phyloP scores from a whole-genome alignment of 495 filamentous ascomycete species.

The Podospora pseudocomata region DNA sequence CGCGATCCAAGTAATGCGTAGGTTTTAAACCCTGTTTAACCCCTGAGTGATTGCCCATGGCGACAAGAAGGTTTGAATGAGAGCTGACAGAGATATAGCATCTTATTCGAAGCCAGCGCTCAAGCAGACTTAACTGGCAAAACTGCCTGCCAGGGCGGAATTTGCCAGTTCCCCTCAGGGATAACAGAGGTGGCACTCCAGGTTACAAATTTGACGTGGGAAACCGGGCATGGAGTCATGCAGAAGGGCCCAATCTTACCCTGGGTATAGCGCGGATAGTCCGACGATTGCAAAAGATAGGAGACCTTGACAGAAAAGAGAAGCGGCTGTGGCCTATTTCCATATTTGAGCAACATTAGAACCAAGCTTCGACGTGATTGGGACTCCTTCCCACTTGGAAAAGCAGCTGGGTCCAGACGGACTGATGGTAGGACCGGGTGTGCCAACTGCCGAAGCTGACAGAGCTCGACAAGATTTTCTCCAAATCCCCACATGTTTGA shows the following conservation, averaged over 20 bases:
- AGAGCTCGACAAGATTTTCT: too few relatives aligned
- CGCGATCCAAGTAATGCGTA: constrained; percentile 28
- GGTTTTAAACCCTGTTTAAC: constrained; percentile 2
- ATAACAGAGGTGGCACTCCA: constrained; percentile 4
- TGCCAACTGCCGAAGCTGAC: background rate
- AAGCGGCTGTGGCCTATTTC: too few relatives aligned
- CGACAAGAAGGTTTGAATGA: background rate
- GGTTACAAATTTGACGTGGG: constrained; percentile 8
- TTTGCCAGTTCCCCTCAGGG: background rate
- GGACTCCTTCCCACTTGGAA: too few relatives aligned
- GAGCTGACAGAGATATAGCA: background rate
- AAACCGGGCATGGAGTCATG: constrained; percentile 7
- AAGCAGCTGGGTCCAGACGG: too few relatives aligned
- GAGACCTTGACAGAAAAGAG: too few relatives aligned
- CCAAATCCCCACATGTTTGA: background rate
- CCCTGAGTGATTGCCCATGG: background rate
- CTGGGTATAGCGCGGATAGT: background rate
- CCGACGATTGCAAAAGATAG: too few relatives aligned
- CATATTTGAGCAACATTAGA: too few relatives aligned
- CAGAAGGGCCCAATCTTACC: constrained; percentile 11
- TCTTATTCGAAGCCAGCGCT: constrained; percentile 9
- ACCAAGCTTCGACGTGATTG: too few relatives aligned
- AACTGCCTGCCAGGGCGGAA: background rate
- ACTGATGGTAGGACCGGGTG: background rate
- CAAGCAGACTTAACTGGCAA: background rate